Percentiles rank a stretch among this genome's conserved stretches.
Evolutionary conservation across 2,329 filamentous ascomycete species (phyloP).

Genomic region (Trichoderma aggressivum): DNA sequence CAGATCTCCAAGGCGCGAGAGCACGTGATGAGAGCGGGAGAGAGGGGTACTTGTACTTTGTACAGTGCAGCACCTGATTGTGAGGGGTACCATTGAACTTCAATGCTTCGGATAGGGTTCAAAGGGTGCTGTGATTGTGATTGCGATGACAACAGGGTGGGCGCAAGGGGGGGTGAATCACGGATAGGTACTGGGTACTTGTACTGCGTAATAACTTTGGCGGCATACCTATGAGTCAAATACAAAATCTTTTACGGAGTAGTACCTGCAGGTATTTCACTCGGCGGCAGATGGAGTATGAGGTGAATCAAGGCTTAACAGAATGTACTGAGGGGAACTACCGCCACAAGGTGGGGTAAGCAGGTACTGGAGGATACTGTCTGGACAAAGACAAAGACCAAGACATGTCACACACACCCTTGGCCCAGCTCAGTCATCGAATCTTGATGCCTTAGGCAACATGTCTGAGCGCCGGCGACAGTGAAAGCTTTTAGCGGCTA

Average conservation of each 20-base stretch:
- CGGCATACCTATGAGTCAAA: not conserved
- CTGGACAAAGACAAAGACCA: not conserved
- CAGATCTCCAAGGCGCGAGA: not conserved
- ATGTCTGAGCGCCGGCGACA: not conserved
- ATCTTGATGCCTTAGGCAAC: slow-evolving; percentile 17
- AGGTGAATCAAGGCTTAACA: not conserved
- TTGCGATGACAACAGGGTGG: not conserved
- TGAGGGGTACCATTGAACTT: not conserved
- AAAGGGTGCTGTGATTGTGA: not conserved
- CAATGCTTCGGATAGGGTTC: not conserved
- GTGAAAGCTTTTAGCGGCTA: slow-evolving; percentile 12
- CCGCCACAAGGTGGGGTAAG: not conserved
- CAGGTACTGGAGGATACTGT: not conserved
- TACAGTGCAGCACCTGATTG: not conserved
- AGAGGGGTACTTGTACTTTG: not conserved
- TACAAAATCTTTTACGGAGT: not conserved
- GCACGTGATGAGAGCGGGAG: not conserved
- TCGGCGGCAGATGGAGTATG: not conserved
- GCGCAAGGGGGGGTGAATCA: not conserved
- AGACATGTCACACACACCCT: not conserved
- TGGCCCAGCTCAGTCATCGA: not conserved
- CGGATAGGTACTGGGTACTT: not conserved
- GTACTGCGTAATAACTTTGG: not conserved
- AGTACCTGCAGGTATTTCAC: not conserved
- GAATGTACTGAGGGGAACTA: not conserved